Evolutionary conservation across 73 alveolate species (phyloP).

Genomic region (Paramecium bursaria): DNA sequence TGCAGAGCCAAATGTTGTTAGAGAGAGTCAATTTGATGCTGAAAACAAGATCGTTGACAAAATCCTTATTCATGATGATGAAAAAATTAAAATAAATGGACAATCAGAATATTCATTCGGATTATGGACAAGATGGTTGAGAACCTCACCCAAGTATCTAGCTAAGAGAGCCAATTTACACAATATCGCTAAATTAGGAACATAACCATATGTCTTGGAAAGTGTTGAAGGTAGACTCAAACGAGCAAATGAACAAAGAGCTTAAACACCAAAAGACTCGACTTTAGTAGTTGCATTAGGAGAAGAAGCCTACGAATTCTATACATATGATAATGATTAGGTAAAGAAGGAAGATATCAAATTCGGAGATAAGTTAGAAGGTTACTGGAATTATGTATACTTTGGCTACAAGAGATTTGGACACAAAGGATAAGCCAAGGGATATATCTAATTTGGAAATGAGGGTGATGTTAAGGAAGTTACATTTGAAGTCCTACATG

Average conservation of each 20-base stretch:
- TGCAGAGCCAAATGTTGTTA: background rate
- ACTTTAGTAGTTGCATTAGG: constrained; percentile 28
- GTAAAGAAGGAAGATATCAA: background rate
- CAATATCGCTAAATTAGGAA: constrained; percentile 39
- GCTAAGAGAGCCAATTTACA: constrained; percentile 15
- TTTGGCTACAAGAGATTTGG: constrained; percentile 36
- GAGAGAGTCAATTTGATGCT: background rate
- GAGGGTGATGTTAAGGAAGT: constrained; percentile 45
- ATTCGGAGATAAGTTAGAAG: background rate
- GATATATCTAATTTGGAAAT: constrained; percentile 18
- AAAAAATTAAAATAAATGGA: constrained; percentile 48
- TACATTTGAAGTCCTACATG: constrained; percentile 17
- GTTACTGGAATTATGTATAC: constrained; percentile 51
- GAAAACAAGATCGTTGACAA: background rate
- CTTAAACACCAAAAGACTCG: constrained; percentile 1
- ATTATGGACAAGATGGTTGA: constrained; percentile 51
- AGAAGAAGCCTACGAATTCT: constrained; percentile 32
- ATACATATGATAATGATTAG: background rate
- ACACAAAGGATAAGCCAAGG: constrained; percentile 25
- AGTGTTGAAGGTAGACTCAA: constrained; percentile 18
- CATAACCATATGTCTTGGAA: constrained; percentile 15
- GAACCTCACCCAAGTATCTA: constrained; percentile 31
- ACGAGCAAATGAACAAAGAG: constrained; percentile 37
- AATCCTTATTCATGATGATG: constrained; percentile 18
- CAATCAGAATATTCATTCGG: constrained; percentile 45